Percentiles rank a stretch among this genome's conserved stretches.
Evolutionary conservation across 805 yeast genomes (phyloP).

Genomic region (Spathaspora sp.): DNA sequence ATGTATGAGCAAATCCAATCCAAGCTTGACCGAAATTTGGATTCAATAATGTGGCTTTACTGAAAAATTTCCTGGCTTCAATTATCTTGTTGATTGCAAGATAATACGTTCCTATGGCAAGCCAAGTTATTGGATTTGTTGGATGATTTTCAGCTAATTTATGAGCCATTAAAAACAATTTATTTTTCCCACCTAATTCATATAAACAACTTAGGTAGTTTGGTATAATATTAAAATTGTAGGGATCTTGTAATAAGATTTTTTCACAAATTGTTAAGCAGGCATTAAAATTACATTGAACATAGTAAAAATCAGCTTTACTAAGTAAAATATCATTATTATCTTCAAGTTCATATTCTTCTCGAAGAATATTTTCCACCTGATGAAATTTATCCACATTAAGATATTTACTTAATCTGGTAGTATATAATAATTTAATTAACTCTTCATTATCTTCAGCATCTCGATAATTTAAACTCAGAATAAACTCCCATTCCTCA

Average conservation of each 20-base stretch:
- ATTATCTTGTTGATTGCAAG: conserved; percentile 64
- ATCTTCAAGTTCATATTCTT: conserved; percentile 66
- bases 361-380: conserved; percentile 61
- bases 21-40: conserved; percentile 94
- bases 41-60: conserved; percentile 82
- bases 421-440: conserved; percentile 70
- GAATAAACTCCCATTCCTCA: conserved; percentile 83
- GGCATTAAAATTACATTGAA: conserved; percentile 74
- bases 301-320: conserved; percentile 65
- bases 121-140: conserved; percentile 79
- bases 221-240: conserved; percentile 70
- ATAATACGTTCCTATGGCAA: conserved; percentile 89
- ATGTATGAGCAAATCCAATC: conserved; percentile 98
- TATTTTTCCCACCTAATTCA: conserved; percentile 80
- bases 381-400: conserved; percentile 57
- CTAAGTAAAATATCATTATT: conserved; percentile 69
- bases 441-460: conserved; percentile 79
- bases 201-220: conserved; percentile 78
- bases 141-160: conserved; percentile 84
- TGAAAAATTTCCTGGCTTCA: conserved; percentile 85
- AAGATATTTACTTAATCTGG: conserved; percentile 70
- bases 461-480: conserved; percentile 61
- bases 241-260: conserved; percentile 56
- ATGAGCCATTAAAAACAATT: conserved; percentile 76
- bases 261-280: conserved; percentile 73